Percentiles rank a stretch among this genome's conserved stretches.
phyloP scores from a whole-genome alignment of 1,284 basidiomycete genomes.

The Cronartium quercuum region DNA sequence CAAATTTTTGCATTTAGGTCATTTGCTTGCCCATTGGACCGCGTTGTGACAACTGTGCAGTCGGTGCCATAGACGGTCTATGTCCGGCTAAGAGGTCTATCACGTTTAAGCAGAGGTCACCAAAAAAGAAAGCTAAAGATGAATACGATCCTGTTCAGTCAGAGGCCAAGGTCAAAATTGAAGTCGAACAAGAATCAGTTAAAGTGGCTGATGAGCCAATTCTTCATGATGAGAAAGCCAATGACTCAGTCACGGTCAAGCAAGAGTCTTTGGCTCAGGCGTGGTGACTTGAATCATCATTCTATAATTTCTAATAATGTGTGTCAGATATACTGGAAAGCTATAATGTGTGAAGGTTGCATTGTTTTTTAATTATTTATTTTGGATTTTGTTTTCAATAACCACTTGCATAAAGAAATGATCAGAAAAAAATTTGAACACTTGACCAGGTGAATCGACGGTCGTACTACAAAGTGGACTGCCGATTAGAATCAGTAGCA shows the following conservation, averaged over 20 bases:
- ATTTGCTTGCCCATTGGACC: slow-evolving; percentile 78
- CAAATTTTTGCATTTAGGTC: slow-evolving; percentile 52
- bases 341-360: too few relatives aligned
- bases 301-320: too few relatives aligned
- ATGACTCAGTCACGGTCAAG: background rate
- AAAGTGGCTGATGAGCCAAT: background rate
- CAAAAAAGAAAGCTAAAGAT: background rate
- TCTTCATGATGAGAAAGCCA: background rate
- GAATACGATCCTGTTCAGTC: background rate
- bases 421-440: too few relatives aligned
- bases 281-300: background rate
- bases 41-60: slow-evolving; percentile 67
- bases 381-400: too few relatives aligned
- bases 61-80: slow-evolving; percentile 48
- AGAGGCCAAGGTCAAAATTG: background rate
- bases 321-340: too few relatives aligned
- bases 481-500: too few relatives aligned
- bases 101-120: slow-evolving; percentile 9
- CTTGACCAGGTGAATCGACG: too few relatives aligned
- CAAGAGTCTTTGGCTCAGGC: background rate
- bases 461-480: too few relatives aligned
- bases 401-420: too few relatives aligned
- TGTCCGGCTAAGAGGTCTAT: slow-evolving; percentile 49
- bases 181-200: background rate
- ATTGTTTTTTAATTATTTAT: too few relatives aligned